A percentile compares a stretch with the other conserved stretches of the same genome.
These are phyloP conservation scores for Salix arbutifolia DNA, from an alignment of 345 rosid species.

Conservation along the genomic window DNA sequence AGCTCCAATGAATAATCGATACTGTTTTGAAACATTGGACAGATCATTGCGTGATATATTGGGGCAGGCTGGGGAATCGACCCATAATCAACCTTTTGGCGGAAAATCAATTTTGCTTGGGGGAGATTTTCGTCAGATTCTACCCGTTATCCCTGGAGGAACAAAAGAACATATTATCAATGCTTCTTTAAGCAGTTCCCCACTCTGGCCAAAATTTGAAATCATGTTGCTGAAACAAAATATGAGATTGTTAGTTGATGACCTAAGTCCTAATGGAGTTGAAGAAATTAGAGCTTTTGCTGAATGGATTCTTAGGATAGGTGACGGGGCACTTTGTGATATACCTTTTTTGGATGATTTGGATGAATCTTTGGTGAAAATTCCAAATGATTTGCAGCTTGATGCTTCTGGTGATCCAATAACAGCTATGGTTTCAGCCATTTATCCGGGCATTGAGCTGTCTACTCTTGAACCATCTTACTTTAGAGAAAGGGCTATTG, in stretches of 20 bases:
- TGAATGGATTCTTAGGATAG: neutral
- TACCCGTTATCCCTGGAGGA: neutral
- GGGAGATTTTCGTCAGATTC: neutral
- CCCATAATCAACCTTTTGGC: neutral
- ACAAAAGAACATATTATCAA: neutral
- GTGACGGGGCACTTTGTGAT: neutral
- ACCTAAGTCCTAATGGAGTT: too few species aligned
- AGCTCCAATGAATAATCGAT: too few species aligned
- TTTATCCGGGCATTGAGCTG: neutral
- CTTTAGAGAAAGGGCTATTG: neutral
- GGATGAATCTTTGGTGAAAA: neutral
- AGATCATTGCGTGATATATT: neutral
- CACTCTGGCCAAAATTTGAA: neutral
- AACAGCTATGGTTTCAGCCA: neutral
- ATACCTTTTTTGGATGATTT: neutral
- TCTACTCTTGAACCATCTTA: too few species aligned
- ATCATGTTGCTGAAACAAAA: neutral
- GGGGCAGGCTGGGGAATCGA: neutral
- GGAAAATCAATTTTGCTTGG: neutral
- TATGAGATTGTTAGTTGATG: neutral
- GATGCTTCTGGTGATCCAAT: neutral
- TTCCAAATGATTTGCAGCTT: neutral
- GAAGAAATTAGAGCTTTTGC: neutral
- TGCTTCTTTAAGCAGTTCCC: neutral
- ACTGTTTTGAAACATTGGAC: too few species aligned